Conservation (phyloP, 1,284 basidiomycete species). For the Cryptococcus sp. region DNA sequence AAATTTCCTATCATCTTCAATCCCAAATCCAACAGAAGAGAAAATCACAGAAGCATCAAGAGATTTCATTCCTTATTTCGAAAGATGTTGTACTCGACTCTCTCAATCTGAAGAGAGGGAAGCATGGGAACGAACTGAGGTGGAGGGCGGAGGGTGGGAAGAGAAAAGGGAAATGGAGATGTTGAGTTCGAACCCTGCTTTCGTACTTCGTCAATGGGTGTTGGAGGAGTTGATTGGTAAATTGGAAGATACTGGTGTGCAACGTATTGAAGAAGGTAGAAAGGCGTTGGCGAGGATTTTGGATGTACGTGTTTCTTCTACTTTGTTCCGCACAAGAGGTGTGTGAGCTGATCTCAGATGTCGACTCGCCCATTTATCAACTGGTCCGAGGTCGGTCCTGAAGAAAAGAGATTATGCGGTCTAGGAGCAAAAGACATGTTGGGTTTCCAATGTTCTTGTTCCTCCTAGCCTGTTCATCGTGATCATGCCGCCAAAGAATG, state of each 20-base stretch:
- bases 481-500: background rate
- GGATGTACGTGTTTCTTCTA: constrained; percentile 17
- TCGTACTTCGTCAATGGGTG: constrained; percentile 87
- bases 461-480: constrained; percentile 54
- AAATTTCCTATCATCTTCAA: constrained; percentile 51
- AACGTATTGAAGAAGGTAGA: constrained; percentile 23
- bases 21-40: background rate
- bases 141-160: constrained; percentile 25
- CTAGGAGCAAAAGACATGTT: constrained; percentile 69
- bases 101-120: constrained; percentile 48
- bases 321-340: background rate
- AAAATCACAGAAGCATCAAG: constrained; percentile 44
- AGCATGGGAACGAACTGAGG: constrained; percentile 30
- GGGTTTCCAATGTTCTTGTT: constrained; percentile 91
- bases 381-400: constrained; percentile 31
- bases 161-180: constrained; percentile 37
- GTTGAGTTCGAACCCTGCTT: constrained; percentile 68
- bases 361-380: constrained; percentile 53
- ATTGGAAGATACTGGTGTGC: constrained; percentile 47
- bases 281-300: constrained; percentile 21
- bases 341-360: constrained; percentile 56
- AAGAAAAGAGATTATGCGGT: constrained; percentile 63
- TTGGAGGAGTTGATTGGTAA: constrained; percentile 79
- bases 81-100: constrained; percentile 61
- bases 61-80: constrained; percentile 66